phyloP scores from a whole-genome alignment of 31 red algal species.

The Endocladia muricata region DNA sequence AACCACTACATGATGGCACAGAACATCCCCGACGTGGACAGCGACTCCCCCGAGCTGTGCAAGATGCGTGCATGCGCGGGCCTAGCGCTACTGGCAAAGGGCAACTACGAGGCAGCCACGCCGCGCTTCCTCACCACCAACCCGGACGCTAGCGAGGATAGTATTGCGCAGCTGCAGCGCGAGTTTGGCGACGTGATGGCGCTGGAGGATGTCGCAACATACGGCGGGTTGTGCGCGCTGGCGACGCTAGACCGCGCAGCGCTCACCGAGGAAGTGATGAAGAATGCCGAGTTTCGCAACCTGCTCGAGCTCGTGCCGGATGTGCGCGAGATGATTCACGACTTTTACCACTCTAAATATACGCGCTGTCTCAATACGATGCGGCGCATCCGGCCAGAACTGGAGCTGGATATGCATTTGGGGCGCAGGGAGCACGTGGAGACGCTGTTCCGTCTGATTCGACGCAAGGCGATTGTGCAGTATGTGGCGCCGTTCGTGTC shows the following conservation, averaged over 20 bases:
- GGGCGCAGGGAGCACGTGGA: slow-evolving; percentile 55
- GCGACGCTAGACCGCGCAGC: slow-evolving; percentile 70
- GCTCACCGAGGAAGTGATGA: slow-evolving; percentile 55
- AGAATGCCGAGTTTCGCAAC: slow-evolving; percentile 49
- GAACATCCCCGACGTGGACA: slow-evolving; percentile 60
- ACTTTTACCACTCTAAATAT: slow-evolving; percentile 81
- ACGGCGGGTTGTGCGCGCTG: slow-evolving; percentile 82
- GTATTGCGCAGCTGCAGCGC: slow-evolving; percentile 26
- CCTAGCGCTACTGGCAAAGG: slow-evolving; percentile 64
- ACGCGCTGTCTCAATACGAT: slow-evolving; percentile 53
- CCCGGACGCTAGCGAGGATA: slow-evolving; percentile 49
- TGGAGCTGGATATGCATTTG: slow-evolving; percentile 78
- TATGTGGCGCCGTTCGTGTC: slow-evolving; percentile 82
- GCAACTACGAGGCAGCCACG: slow-evolving; percentile 56
- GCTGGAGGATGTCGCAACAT: slow-evolving; percentile 84
- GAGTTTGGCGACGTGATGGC: slow-evolving; percentile 77
- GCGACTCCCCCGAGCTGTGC: slow-evolving; percentile 21
- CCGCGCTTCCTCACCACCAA: slow-evolving; percentile 51
- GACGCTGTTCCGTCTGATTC: slow-evolving; percentile 60
- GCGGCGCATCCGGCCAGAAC: slow-evolving; percentile 50
- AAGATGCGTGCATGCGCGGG: slow-evolving; percentile 77
- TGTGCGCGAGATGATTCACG: slow-evolving; percentile 69
- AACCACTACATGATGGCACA: slow-evolving; percentile 81
- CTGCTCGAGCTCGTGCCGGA: slow-evolving; percentile 81
- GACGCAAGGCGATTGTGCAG: slow-evolving; percentile 69